Base-by-base conservation (phyloP, 2,329 filamentous ascomycete species). In the Alternaria postmessia region DNA sequence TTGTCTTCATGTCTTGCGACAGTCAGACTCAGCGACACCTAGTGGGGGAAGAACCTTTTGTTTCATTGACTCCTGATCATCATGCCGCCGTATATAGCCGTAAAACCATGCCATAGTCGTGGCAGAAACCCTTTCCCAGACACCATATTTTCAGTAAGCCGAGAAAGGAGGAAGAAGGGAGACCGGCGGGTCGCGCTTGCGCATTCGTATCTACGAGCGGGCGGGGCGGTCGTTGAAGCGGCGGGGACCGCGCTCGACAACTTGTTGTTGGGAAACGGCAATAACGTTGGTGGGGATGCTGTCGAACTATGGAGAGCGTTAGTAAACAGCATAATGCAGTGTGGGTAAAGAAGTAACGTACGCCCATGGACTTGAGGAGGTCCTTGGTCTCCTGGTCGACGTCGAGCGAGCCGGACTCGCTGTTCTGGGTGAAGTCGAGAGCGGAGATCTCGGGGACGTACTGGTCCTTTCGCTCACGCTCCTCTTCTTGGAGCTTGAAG, bases 401-500 rank as follows among this genome's bases (percentile, higher is more conserved):
- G 77, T 98, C 94, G 78, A 99, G 88, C 84, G 94, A 90, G 79
- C 95, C 95, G 80, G 86, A 91, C 87, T 98, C 95, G 82, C 88
- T 89, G 86, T 91, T 93, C 88, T 97, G 93, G 80, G 91, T 89
- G 87, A 97, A 96, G 88, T 99, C 95, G 81, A 99, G 91, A 80
- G 95, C 95, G 64, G 96, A 99, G 77, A 99, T 88, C 86, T 99
- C 95, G 80, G 95, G 95, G 72, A 99, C 95, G 87, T 97, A 99
- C 88, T 99, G 95, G 88, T 99, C 95, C 92, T 99, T 99, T 83
- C 95, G 91, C 87, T 99, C 95, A 89, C 95, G 93, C 91, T 99
- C 95, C 88, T 99, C 95, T 88, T 99, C 95, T 87, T 99, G 95
- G 65, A 99, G 92, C 90, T 99, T 99, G 94, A 99, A 99, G 84